A percentile compares a stretch with the other conserved stretches of the same genome.
Evolutionary conservation across 257 asterid genomes (phyloP).

Genomic region (Cordia subcordata): DNA sequence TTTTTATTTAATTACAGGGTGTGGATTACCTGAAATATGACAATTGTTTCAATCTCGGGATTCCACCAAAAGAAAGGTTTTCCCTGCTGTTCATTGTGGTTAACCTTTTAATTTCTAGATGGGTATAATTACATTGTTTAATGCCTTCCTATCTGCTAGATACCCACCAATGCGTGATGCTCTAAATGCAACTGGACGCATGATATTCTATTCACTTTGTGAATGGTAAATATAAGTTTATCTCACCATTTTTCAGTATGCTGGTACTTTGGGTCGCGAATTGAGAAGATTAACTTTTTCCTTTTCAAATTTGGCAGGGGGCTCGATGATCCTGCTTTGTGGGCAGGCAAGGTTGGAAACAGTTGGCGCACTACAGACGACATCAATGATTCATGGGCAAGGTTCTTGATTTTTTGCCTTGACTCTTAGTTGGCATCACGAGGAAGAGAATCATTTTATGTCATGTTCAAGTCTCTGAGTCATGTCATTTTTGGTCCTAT

Average conservation of each 20-base stretch:
- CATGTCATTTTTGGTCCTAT: neutral
- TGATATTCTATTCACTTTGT: slow-evolving; percentile 86
- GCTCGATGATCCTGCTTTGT: slow-evolving; percentile 76
- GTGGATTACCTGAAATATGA: slow-evolving; percentile 91
- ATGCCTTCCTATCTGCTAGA: slow-evolving; percentile 31
- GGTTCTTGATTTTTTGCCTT: slow-evolving; percentile 36
- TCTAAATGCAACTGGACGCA: slow-evolving; percentile 74
- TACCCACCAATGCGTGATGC: slow-evolving; percentile 99
- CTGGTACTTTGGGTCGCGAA: too few relatives aligned
- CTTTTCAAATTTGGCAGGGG: slow-evolving; percentile 53
- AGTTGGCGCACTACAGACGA: slow-evolving; percentile 97
- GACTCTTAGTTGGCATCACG: too few relatives aligned
- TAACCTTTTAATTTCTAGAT: neutral
- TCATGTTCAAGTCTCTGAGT: neutral
- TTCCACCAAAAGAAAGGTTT: slow-evolving; percentile 75
- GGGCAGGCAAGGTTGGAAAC: slow-evolving; percentile 89
- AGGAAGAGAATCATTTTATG: too few relatives aligned
- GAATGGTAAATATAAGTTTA: slow-evolving; percentile 57
- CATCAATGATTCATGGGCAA: slow-evolving; percentile 95
- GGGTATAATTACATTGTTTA: too few relatives aligned
- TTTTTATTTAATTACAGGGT: slow-evolving; percentile 28
- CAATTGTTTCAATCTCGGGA: slow-evolving; percentile 93
- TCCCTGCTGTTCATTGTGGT: neutral
- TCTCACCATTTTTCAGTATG: neutral
- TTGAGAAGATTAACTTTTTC: neutral